Conservation (phyloP, 352 stramenopile genomes). For the Phytophthora macrochlamydospora region DNA sequence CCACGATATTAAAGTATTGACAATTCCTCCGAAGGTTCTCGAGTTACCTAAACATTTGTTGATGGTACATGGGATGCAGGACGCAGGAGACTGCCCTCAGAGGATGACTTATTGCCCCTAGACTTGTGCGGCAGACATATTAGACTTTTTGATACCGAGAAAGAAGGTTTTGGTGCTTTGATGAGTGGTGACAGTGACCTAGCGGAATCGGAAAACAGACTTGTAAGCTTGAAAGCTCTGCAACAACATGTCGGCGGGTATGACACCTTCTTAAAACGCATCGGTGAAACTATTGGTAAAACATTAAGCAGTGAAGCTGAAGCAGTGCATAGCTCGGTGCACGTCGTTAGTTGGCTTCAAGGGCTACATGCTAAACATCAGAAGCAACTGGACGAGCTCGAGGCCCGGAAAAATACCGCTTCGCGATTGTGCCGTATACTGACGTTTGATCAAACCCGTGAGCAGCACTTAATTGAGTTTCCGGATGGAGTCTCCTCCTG, state of each 20-base stretch:
- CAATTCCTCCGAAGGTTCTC: neutral
- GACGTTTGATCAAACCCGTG: slow-evolving; percentile 37
- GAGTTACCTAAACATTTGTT: slow-evolving; percentile 40
- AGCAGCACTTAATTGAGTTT: slow-evolving; percentile 59
- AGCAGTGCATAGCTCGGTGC: neutral
- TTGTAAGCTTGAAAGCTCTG: slow-evolving; percentile 17
- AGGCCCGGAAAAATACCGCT: slow-evolving; percentile 14
- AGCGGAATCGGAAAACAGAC: slow-evolving; percentile 1
- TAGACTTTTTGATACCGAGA: slow-evolving; percentile 41
- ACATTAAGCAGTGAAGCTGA: too few species aligned
- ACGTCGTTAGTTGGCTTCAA: slow-evolving; percentile 27
- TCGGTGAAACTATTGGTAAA: too few species aligned
- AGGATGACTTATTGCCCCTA: slow-evolving; percentile 47
- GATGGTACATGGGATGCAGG: slow-evolving; percentile 46
- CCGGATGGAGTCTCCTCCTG: slow-evolving; percentile 54
- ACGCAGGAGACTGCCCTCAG: slow-evolving; percentile 52
- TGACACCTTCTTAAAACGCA: neutral
- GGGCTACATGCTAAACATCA: slow-evolving; percentile 9
- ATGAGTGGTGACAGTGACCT: slow-evolving; percentile 27
- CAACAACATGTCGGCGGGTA: slow-evolving; percentile 19
- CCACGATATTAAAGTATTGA: neutral
- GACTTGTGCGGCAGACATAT: slow-evolving; percentile 77
- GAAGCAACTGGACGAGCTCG: neutral
- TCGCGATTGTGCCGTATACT: slow-evolving; percentile 44
- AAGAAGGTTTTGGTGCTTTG: neutral